These are phyloP conservation scores for Cavenderia fasciculata DNA, from an alignment of 78 protist genomes.

Conservation along the genomic window DNA sequence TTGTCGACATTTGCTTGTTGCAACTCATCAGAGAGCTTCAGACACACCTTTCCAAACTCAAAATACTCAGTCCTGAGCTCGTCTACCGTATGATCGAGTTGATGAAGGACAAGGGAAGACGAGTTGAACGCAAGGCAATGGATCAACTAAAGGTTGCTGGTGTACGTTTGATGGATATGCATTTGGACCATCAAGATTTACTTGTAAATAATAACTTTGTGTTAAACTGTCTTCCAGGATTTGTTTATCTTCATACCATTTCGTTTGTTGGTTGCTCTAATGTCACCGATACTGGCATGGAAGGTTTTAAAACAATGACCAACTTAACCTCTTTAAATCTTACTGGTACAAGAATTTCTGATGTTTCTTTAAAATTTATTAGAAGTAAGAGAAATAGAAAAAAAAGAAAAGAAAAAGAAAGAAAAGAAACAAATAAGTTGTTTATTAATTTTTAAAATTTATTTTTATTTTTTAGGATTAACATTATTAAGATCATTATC, in stretches of 20 bases:
- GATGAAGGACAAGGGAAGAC: not conserved
- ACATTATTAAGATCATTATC: conserved; percentile 29
- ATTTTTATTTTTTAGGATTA: not conserved
- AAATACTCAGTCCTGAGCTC: conserved; percentile 11
- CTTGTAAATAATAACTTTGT: conserved; percentile 50
- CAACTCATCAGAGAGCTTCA: not conserved
- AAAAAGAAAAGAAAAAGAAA: not conserved
- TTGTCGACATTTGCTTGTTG: conserved; percentile 36
- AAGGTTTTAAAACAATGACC: conserved; percentile 14
- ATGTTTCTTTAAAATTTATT: conserved; percentile 12
- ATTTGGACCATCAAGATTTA: conserved; percentile 4
- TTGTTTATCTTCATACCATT: not conserved
- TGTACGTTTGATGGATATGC: conserved; percentile 1
- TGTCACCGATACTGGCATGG: conserved; percentile 9
- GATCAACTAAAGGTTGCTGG: conserved; percentile 27
- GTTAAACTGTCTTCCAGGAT: not conserved
- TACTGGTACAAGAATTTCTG: conserved; percentile 27
- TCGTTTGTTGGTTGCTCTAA: not conserved
- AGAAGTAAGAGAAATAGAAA: not conserved
- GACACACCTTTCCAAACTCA: conserved; percentile 7
- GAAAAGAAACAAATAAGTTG: not conserved
- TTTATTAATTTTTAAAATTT: not conserved
- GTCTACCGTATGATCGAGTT: conserved; percentile 15
- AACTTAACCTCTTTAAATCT: conserved; percentile 16
- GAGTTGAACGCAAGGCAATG: not conserved